A percentile compares a stretch with the other conserved stretches of the same genome.
Conservation (phyloP, 2,329 filamentous ascomycete genomes). For the Ascochyta clinopodiicola region DNA sequence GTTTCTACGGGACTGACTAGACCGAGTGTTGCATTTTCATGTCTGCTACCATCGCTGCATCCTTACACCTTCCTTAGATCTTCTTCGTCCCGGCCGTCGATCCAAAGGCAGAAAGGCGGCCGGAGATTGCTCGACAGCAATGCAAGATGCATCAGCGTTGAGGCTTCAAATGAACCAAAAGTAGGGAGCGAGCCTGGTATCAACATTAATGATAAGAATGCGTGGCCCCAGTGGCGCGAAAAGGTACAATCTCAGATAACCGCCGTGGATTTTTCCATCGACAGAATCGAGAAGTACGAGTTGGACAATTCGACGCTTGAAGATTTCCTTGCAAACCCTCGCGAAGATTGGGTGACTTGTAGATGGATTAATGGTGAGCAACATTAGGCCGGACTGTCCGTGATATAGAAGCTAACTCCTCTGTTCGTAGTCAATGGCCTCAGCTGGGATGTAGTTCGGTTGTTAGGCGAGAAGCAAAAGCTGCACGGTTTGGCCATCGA, state of each 20-base stretch:
- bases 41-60: background rate
- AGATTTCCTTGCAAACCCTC: slow-evolving; percentile 67
- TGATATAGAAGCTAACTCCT: background rate
- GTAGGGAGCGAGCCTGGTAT: slow-evolving; percentile 50
- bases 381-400: background rate
- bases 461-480: slow-evolving; percentile 76
- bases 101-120: background rate
- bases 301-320: slow-evolving; percentile 73
- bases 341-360: slow-evolving; percentile 73
- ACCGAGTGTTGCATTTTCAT: background rate
- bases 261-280: slow-evolving; percentile 80
- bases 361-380: slow-evolving; percentile 90
- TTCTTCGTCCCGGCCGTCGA: background rate
- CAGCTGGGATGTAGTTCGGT: slow-evolving; percentile 89
- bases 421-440: slow-evolving; percentile 72
- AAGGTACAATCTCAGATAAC: slow-evolving; percentile 75
- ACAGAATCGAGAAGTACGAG: slow-evolving; percentile 69
- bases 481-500: slow-evolving; percentile 85
- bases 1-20: background rate
- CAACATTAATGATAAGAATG: slow-evolving; percentile 48
- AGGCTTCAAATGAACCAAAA: slow-evolving; percentile 9
- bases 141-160: slow-evolving; percentile 2
- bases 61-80: background rate
- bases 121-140: background rate
- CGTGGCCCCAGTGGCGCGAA: slow-evolving; percentile 49